Evolutionary conservation across 495 filamentous ascomycete species (phyloP).

Genomic region (Lasiosphaeria miniovina): DNA sequence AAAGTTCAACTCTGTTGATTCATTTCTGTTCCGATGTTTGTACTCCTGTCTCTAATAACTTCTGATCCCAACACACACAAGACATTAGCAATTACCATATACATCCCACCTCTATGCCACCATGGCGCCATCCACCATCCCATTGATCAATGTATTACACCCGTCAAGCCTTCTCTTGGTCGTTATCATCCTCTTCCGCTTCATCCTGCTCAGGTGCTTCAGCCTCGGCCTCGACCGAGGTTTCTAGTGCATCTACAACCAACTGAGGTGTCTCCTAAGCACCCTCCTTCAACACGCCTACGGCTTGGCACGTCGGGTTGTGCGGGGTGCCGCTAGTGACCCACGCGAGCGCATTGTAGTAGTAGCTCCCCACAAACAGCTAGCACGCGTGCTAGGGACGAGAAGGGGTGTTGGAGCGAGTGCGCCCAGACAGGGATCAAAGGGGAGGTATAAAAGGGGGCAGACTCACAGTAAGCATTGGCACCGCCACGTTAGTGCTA

Average conservation of each 20-base stretch:
- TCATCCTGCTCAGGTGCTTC: too few species aligned
- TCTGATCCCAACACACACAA: neutral
- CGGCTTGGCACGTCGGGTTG: slow-evolving; percentile 55
- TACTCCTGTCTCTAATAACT: neutral
- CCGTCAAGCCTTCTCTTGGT: neutral
- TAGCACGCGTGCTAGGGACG: slow-evolving; percentile 49
- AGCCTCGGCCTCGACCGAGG: neutral
- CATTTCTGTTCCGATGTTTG: neutral
- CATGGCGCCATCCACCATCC: slow-evolving; percentile 3
- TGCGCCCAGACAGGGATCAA: neutral
- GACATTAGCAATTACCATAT: slow-evolving; percentile 1
- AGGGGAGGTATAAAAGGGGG: neutral
- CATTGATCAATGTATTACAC: neutral
- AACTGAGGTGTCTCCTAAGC: neutral
- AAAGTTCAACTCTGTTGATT: neutral
- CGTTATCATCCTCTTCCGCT: slow-evolving; percentile 4
- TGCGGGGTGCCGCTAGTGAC: slow-evolving; percentile 42
- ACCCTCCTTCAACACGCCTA: slow-evolving; percentile 34
- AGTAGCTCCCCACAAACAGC: slow-evolving; percentile 49
- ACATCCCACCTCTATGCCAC: neutral
- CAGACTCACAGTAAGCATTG: slow-evolving; percentile 27
- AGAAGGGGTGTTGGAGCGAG: neutral
- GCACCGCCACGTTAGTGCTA: slow-evolving; percentile 51
- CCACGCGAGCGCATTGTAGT: slow-evolving; percentile 53
- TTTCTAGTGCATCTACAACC: neutral